Evolutionary conservation across 1,284 basidiomycete species (phyloP).

Genomic region (Vanrija sp.): DNA sequence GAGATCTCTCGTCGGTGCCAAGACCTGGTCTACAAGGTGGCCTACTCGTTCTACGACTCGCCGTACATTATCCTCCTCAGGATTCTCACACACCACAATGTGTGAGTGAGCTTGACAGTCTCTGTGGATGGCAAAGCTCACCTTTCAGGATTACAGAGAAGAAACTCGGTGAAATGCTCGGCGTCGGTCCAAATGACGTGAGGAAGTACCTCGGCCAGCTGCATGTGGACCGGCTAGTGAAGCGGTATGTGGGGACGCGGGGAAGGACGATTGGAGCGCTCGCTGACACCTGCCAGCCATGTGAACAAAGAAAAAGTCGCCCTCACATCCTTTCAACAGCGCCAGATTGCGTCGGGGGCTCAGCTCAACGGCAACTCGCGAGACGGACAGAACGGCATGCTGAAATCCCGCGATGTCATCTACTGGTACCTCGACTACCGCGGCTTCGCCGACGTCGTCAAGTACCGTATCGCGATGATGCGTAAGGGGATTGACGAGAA

Average conservation of each 20-base stretch:
- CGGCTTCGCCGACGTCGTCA: slow-evolving; percentile 92
- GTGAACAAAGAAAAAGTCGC: slow-evolving; percentile 45
- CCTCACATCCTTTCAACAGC: slow-evolving; percentile 29
- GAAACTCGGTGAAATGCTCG: slow-evolving; percentile 80
- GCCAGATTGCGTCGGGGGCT: slow-evolving; percentile 7
- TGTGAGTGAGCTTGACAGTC: slow-evolving; percentile 59
- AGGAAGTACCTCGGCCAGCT: slow-evolving; percentile 86
- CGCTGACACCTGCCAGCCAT: slow-evolving; percentile 22
- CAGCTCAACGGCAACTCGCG: slow-evolving; percentile 1
- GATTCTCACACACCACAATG: slow-evolving; percentile 81
- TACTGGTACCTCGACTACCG: slow-evolving; percentile 98
- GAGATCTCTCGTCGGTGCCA: slow-evolving; percentile 34
- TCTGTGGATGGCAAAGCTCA: neutral
- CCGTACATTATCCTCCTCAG: slow-evolving; percentile 89
- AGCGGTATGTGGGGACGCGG: slow-evolving; percentile 60
- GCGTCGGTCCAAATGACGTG: slow-evolving; percentile 85
- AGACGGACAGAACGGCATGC: slow-evolving; percentile 4
- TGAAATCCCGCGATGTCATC: slow-evolving; percentile 50
- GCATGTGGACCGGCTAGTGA: slow-evolving; percentile 75
- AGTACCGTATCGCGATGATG: slow-evolving; percentile 97
- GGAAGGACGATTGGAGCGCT: neutral
- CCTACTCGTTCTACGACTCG: slow-evolving; percentile 89
- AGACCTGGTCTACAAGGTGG: slow-evolving; percentile 81
- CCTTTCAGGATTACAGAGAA: slow-evolving; percentile 28
- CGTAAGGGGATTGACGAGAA: slow-evolving; percentile 80